phyloP scores from a whole-genome alignment of 1,284 basidiomycete species.

The Polyporus tsugae region DNA sequence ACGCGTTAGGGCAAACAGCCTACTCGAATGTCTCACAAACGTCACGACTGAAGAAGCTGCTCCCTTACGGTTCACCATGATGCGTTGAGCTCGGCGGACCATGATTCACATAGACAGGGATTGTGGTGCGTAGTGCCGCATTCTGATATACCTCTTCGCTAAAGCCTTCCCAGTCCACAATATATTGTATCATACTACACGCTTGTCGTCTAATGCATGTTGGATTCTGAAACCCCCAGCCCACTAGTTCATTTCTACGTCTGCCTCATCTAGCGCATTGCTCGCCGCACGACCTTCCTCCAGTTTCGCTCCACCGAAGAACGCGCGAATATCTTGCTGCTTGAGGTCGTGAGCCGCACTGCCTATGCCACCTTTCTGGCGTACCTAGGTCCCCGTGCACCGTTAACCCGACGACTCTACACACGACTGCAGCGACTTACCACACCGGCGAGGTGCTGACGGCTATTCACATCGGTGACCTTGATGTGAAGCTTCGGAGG shows the following conservation, averaged over 20 bases:
- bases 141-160: neutral
- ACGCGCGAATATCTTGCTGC: constrained; percentile 79
- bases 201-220: constrained; percentile 18
- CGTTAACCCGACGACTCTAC: neutral
- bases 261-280: constrained; percentile 43
- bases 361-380: constrained; percentile 83
- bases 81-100: neutral
- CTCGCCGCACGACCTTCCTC: constrained; percentile 44
- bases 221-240: neutral
- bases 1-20: constrained; percentile 67
- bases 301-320: constrained; percentile 68
- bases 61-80: constrained; percentile 71
- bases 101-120: neutral
- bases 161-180: constrained; percentile 14
- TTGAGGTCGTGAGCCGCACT: constrained; percentile 76
- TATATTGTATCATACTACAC: constrained; percentile 28
- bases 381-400: constrained; percentile 52
- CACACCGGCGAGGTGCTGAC: constrained; percentile 62
- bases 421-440: constrained; percentile 49
- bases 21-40: constrained; percentile 73
- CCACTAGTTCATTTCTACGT: constrained; percentile 35
- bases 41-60: constrained; percentile 65
- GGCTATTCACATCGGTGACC: constrained; percentile 61
- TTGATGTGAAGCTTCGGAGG: constrained; percentile 49
- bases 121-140: constrained; percentile 13